phyloP scores from a whole-genome alignment of 139 green algal species.

The Pycnococcus provasolii region DNA sequence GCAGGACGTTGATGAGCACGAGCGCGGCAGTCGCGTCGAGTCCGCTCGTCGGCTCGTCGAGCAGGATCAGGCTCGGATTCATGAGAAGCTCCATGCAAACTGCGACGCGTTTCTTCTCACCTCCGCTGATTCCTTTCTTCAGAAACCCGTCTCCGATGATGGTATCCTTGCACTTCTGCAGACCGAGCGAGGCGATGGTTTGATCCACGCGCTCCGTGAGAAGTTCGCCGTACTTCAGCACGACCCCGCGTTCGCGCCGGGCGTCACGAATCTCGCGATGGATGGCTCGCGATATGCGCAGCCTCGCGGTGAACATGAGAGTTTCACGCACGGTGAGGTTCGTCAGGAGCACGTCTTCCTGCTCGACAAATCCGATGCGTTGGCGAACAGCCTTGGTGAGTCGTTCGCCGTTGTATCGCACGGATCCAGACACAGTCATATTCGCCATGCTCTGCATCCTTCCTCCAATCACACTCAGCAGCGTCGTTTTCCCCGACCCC shows the following conservation, averaged over 20 bases:
- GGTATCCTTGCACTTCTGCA: conserved; percentile 40
- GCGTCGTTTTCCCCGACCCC: conserved; percentile 6
- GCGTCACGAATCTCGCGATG: conserved; percentile 27
- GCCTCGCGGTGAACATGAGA: conserved; percentile 2
- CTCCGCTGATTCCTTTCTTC: conserved; percentile 68
- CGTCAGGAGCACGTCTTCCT: conserved; percentile 81
- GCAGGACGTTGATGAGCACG: too few species aligned
- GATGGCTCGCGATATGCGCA: conserved; percentile 22
- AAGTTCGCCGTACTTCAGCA: too few species aligned
- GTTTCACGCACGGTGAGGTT: conserved; percentile 49
- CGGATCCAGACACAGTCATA: neutral
- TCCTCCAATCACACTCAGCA: conserved; percentile 1
- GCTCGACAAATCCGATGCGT: conserved; percentile 22
- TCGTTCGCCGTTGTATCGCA: neutral
- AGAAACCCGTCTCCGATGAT: conserved; percentile 78
- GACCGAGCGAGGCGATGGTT: too few species aligned
- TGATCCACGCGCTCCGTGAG: too few species aligned
- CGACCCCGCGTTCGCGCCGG: neutral
- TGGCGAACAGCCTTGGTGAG: neutral
- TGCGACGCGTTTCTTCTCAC: conserved; percentile 82
- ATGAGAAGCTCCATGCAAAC: conserved; percentile 85
- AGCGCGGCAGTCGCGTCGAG: conserved; percentile 46
- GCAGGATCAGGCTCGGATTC: conserved; percentile 77
- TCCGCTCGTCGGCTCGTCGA: conserved; percentile 67
- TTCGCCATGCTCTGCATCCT: neutral